Evolutionary conservation across 495 filamentous ascomycete species (phyloP), one percentile per base, ranked within the genome.

Genomic region (Lepidopterella palustris): DNA sequence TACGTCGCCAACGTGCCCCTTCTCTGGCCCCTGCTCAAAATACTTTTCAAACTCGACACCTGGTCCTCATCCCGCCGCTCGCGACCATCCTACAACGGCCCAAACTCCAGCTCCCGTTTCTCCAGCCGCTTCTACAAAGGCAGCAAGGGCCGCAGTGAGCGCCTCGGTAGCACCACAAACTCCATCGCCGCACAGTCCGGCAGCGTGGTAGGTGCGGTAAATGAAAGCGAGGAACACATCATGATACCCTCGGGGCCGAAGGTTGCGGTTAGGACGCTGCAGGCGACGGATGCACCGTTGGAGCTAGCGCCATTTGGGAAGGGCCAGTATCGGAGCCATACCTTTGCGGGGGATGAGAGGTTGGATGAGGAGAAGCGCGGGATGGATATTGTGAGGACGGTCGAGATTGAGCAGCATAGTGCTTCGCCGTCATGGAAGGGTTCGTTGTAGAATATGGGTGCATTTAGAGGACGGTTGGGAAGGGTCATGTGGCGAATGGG

Each of bases 1-100:
- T 77, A 82, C 59, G 80, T 85, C 5, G 78, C 80, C n/a, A 87
- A 86, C 50, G 66, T 87, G 15, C 82, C 84, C 49, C 82, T 82
- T 63, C 77, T 79, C 67, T 85, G 80, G 81, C 76, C 81, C 1
- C 73, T 83, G 0, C 59, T 84, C 21, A 78, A 78, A 13, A 53
- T 54, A 13, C 18, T 50, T 6, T 50, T 50, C 23, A 24, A 27
- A 18, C 47, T 50, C 47, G 47, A 50, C 24, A 50, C 47, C 18
- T 50, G 47, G 47, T 50, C 47, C 15, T 13, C 20, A 13, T 21
- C 23, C 6, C 47, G 20, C 18, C 6, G 18, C 24, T 24, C 47
- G 4, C 24, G 18, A 18, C 47, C 21, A 8, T 25, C 47, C 24
- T 18, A 42, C 35, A 15, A 11, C 18, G 13, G 18, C 35, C 18